phyloP scores from a whole-genome alignment of 83 land plant genomes.

The Larix sibirica region DNA sequence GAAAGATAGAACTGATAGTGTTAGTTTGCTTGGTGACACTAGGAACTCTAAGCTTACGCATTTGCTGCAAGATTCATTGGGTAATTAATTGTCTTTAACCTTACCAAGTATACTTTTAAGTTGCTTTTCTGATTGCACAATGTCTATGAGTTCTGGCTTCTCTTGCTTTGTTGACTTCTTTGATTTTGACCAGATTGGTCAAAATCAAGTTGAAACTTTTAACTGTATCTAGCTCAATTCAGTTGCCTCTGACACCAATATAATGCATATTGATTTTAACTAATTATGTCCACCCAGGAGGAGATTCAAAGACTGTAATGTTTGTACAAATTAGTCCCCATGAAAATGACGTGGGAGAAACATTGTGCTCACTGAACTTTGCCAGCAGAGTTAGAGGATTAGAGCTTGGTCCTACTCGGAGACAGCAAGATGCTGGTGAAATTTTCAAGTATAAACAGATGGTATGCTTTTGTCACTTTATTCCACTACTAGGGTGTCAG shows the following conservation, averaged over 20 bases:
- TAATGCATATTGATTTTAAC: background rate
- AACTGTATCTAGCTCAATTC: background rate
- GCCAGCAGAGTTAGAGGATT: constrained; percentile 59
- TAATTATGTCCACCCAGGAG: constrained; percentile 25
- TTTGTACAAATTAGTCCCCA: constrained; percentile 60
- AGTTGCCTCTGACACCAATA: background rate
- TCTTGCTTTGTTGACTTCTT: background rate
- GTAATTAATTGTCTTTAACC: constrained; percentile 16
- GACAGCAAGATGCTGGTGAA: constrained; percentile 41
- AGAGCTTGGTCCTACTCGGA: constrained; percentile 49
- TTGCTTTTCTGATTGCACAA: background rate
- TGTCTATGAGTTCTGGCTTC: background rate
- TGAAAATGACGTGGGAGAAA: constrained; percentile 47
- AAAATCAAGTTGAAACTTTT: background rate
- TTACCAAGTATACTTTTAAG: background rate
- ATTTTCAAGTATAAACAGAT: constrained; percentile 47
- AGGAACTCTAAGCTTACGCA: constrained; percentile 64
- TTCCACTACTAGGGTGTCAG: background rate
- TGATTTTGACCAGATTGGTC: no score
- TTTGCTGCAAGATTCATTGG: constrained; percentile 58
- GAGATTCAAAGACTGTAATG: constrained; percentile 58
- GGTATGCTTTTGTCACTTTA: constrained; percentile 19
- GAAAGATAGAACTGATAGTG: background rate
- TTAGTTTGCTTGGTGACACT: background rate
- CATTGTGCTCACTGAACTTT: constrained; percentile 51